phyloP scores from a whole-genome alignment of 495 filamentous ascomycete genomes.

The Daldinia bambusicola region DNA sequence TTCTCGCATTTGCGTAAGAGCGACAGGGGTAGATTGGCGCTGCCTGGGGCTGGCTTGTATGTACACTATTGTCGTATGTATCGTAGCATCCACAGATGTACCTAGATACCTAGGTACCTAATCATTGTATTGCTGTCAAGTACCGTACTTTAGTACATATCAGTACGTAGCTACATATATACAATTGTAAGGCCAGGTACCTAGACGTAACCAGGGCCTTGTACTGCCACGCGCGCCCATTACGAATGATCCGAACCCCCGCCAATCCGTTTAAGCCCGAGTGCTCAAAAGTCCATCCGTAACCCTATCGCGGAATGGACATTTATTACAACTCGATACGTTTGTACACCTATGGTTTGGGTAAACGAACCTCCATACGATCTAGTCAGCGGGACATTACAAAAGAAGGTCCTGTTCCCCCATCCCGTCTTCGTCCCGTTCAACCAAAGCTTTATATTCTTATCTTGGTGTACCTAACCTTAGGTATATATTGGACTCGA shows the following conservation, averaged over 20 bases:
- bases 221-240: constrained; percentile 39
- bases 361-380: constrained; percentile 33
- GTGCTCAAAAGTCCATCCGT: constrained; percentile 41
- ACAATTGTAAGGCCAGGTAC: constrained; percentile 10
- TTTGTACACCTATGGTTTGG: constrained; percentile 24
- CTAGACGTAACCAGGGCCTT: constrained; percentile 10
- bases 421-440: constrained; percentile 23
- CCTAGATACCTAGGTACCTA: background rate
- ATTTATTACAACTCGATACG: constrained; percentile 39
- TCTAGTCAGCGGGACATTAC: constrained; percentile 44
- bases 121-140: background rate
- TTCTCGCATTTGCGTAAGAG: constrained; percentile 42
- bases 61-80: constrained; percentile 1
- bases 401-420: constrained; percentile 44
- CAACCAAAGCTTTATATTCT: constrained; percentile 9
- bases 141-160: constrained; percentile 20
- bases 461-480: too few species aligned
- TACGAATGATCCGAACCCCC: constrained; percentile 45
- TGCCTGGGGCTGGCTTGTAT: constrained; percentile 12
- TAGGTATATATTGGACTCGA: background rate
- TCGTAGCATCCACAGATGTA: too few species aligned
- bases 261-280: constrained; percentile 46
- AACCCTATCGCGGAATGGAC: constrained; percentile 24
- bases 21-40: constrained; percentile 15
- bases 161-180: constrained; percentile 1